Evolutionary conservation across 352 stramenopile genomes (phyloP).

Genomic region (Phytophthora chlamydospora): DNA sequence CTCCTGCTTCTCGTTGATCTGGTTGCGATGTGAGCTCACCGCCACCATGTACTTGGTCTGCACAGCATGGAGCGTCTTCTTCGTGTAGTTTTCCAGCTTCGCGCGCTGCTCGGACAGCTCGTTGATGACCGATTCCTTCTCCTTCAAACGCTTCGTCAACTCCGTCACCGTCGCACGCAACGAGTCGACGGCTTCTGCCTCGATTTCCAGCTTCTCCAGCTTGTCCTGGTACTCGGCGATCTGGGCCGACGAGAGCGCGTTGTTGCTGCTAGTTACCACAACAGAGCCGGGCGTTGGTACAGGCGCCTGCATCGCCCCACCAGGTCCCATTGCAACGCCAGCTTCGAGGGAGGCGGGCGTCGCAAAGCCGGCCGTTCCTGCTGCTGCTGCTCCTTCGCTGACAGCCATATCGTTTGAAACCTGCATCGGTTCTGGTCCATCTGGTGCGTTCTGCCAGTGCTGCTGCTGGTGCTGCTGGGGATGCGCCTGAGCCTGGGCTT

Average conservation of each 20-base stretch:
- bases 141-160: constrained; percentile 86
- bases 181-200: constrained; percentile 73
- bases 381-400: constrained; percentile 15
- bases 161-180: constrained; percentile 79
- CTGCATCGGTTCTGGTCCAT: constrained; percentile 50
- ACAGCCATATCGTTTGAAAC: constrained; percentile 39
- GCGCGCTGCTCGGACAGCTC: constrained; percentile 84
- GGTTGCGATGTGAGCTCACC: constrained; percentile 88
- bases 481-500: constrained; percentile 20
- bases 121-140: constrained; percentile 90
- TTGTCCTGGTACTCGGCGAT: constrained; percentile 79
- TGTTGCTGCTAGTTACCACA: constrained; percentile 49
- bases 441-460: constrained; percentile 32
- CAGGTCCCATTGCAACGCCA: constrained; percentile 28
- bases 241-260: constrained; percentile 50
- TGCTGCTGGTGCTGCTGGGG: constrained; percentile 24
- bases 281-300: constrained; percentile 27
- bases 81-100: constrained; percentile 92
- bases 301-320: constrained; percentile 34
- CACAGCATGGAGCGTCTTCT: constrained; percentile 90
- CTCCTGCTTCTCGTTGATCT: constrained; percentile 88
- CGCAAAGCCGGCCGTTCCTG: constrained; percentile 29
- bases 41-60: constrained; percentile 93
- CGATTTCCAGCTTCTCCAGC: constrained; percentile 67
- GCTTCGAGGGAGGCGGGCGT: constrained; percentile 32